phyloP scores from a whole-genome alignment of 306 rosid genomes.

The Begonia loranthoides region DNA sequence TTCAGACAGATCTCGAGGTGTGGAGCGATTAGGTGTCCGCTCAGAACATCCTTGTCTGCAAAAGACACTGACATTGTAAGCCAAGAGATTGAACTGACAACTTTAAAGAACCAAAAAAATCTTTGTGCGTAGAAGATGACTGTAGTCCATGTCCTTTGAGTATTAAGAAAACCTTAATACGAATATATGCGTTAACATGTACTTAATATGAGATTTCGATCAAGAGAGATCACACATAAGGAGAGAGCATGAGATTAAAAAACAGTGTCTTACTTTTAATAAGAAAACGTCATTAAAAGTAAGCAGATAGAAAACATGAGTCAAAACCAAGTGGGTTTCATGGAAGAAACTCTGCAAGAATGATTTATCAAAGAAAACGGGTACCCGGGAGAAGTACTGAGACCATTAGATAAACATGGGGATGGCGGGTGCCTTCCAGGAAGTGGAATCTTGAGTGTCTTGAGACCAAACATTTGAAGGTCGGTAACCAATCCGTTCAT shows the following conservation, averaged over 20 bases:
- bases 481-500: constrained; percentile 80
- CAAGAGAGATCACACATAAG: too few relatives aligned
- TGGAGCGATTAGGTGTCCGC: constrained; percentile 16
- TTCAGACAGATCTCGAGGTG: constrained; percentile 29
- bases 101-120: background rate
- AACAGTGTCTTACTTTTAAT: background rate
- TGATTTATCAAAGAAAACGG: background rate
- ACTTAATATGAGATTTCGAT: too few relatives aligned
- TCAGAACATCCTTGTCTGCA: constrained; percentile 31
- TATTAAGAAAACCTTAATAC: background rate
- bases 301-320: background rate
- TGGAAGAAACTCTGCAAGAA: background rate
- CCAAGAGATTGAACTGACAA: background rate
- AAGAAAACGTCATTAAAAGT: background rate
- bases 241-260: too few relatives aligned
- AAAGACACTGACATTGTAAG: constrained; percentile 12
- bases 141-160: background rate
- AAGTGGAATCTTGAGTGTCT: constrained; percentile 62
- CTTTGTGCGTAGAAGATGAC: background rate
- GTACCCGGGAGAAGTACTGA: constrained; percentile 21
- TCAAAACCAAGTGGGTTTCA: too few relatives aligned
- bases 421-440: constrained; percentile 89
- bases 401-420: constrained; percentile 42
- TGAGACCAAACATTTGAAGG: constrained; percentile 86
- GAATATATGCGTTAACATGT: too few relatives aligned